These are phyloP conservation scores for Diplodia seriata DNA, from an alignment of 2,329 filamentous ascomycete genomes.

Conservation along the genomic window DNA sequence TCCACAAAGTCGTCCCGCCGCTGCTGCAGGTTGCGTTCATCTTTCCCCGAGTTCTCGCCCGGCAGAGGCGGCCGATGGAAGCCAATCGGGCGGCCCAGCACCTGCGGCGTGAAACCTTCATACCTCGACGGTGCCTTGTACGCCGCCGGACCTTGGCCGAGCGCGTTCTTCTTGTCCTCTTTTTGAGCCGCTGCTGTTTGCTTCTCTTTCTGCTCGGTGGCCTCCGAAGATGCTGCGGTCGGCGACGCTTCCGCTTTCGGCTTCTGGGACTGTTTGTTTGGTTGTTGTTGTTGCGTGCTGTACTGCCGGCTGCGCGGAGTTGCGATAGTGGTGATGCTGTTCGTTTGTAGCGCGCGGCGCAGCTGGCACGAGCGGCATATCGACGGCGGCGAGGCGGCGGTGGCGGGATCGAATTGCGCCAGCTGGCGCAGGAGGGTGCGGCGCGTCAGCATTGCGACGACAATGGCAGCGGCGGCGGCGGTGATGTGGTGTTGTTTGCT, in stretches of 20 bases:
- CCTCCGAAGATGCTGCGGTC: background rate
- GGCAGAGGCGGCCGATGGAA: constrained; percentile 73
- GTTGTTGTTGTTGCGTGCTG: background rate
- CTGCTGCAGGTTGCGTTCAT: constrained; percentile 70
- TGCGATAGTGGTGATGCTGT: background rate
- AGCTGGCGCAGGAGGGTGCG: constrained; percentile 14
- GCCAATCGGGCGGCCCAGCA: constrained; percentile 78
- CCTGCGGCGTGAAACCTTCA: constrained; percentile 57
- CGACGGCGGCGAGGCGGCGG: background rate
- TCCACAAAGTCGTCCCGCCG: constrained; percentile 80
- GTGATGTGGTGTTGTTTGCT: background rate
- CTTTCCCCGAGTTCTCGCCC: constrained; percentile 83
- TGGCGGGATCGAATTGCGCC: background rate
- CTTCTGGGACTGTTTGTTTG: background rate
- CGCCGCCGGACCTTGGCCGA: constrained; percentile 23
- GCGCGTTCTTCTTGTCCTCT: constrained; percentile 13
- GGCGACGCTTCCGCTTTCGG: background rate
- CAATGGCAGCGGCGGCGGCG: background rate
- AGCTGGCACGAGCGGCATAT: constrained; percentile 26
- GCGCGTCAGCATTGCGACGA: constrained; percentile 18
- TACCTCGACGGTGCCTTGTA: constrained; percentile 33
- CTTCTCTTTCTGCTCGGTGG: background rate
- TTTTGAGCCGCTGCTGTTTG: background rate
- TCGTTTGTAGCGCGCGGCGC: constrained; percentile 7
- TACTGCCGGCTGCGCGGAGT: background rate